Conservation (phyloP, 345 rosid species). For the Heritiera fomes region DNA sequence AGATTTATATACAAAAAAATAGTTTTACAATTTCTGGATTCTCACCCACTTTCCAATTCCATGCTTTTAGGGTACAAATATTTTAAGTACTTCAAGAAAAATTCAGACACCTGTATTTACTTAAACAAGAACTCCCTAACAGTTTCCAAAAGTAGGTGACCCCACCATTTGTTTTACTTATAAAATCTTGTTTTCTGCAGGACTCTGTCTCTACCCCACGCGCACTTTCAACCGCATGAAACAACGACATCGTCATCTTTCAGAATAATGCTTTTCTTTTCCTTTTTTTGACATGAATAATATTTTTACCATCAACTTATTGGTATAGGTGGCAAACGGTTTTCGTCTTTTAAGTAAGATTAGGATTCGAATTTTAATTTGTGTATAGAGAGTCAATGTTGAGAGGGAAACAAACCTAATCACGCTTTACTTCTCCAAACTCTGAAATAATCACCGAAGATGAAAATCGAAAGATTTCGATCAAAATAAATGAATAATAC, state of each 20-base stretch:
- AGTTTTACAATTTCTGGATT: constrained; percentile 39
- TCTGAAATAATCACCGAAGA: too few species aligned
- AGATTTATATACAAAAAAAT: too few species aligned
- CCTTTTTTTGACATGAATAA: too few species aligned
- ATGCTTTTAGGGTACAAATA: constrained; percentile 39
- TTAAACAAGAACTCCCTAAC: constrained; percentile 35
- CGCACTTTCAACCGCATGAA: constrained; percentile 9
- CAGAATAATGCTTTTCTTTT: neutral
- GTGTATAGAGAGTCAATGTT: too few species aligned
- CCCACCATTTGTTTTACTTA: constrained; percentile 3
- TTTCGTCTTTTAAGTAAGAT: too few species aligned
- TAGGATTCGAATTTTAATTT: too few species aligned
- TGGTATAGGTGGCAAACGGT: too few species aligned
- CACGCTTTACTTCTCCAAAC: too few species aligned
- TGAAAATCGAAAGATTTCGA: too few species aligned
- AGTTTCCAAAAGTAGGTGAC: constrained; percentile 35
- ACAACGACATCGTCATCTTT: neutral
- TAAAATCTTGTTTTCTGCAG: neutral
- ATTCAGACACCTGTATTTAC: constrained; percentile 29
- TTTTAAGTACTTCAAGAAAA: constrained; percentile 18
- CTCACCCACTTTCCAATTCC: constrained; percentile 38
- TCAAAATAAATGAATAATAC: too few species aligned
- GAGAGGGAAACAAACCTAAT: too few species aligned
- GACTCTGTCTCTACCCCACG: constrained; percentile 12
- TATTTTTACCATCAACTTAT: too few species aligned